A percentile compares a stretch with the other conserved stretches of the same genome.
These are phyloP conservation scores for Sporisorium graminicola DNA, from an alignment of 1,284 basidiomycete species.

Conservation along the genomic window DNA sequence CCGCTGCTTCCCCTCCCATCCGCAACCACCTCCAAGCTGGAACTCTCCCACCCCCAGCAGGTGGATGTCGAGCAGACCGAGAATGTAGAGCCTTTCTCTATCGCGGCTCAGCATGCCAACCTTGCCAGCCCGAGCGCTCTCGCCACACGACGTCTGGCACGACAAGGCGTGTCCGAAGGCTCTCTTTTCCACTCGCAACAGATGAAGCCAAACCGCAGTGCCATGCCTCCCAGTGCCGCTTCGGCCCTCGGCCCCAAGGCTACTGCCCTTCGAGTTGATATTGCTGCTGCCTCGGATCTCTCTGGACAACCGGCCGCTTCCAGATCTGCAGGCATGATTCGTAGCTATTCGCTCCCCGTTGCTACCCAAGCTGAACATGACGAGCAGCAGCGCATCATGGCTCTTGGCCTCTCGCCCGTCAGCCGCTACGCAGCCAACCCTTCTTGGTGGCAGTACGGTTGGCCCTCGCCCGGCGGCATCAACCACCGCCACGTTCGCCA, in stretches of 20 bases:
- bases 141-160: constrained; percentile 32
- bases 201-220: constrained; percentile 7
- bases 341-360: constrained; percentile 62
- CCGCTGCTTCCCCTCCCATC: constrained; percentile 44
- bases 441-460: constrained; percentile 52
- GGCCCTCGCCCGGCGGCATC: constrained; percentile 45
- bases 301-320: constrained; percentile 9
- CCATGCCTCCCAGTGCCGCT: background rate
- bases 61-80: constrained; percentile 20
- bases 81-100: constrained; percentile 14
- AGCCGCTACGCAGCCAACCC: constrained; percentile 28
- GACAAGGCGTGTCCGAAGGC: constrained; percentile 38
- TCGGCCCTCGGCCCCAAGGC: constrained; percentile 16
- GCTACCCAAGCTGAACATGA: constrained; percentile 61
- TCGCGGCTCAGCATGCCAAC: background rate
- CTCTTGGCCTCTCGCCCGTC: constrained; percentile 37
- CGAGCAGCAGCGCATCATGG: constrained; percentile 55
- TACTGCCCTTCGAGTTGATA: constrained; percentile 40
- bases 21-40: constrained; percentile 10
- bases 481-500: constrained; percentile 36
- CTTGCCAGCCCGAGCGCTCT: constrained; percentile 14
- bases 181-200: constrained; percentile 13
- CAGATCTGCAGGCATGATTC: constrained; percentile 48
- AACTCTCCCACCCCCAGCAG: background rate
- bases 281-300: constrained; percentile 27